Base-by-base conservation (phyloP, 257 asterid species). In the Solanum neorickii region DNA sequence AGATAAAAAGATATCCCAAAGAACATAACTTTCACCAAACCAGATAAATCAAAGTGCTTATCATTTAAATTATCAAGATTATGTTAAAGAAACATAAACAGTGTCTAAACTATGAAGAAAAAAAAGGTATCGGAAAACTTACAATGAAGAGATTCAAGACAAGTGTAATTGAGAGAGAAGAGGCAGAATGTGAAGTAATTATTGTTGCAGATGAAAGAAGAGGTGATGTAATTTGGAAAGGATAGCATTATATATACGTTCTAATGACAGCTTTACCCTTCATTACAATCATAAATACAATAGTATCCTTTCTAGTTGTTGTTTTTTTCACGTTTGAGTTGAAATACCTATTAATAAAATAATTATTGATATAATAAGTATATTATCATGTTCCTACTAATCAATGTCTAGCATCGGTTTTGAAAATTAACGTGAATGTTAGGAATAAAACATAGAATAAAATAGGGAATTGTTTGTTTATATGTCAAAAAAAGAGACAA, bases 201-300 rank as follows among this genome's bases (percentile, higher is more conserved):
- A 47, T 47, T 77, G 62, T 15, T 8, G 68, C 68, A 47, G 42
- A 12, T 39, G 85, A 14, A 78, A 16, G 5, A 27, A 46, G 66
- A 27, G 27, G 66, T 27, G 11, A 8, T 4, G 27, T 39, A 15
- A n/a, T 20, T 16, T 21, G 27, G 35, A 13, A 4, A 15, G 66
- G 49, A n/a, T 35, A 20, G 62, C 11, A 0, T 62, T 52, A 41
- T 75, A 86, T 52, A 56, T 23, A 59, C 15, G 18, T 65, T 62
- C 85, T 31, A 86, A 77, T 76, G 86, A 86, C 88, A 46, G 4
- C 41, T 25, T 86, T 86, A 15, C 88, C 88, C 88, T 76, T 86
- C 56, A 16, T 16, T 59, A 12, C 3, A 11, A 11, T 72, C 25
- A 68, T 49, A 56, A 60, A 49, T 46, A 44, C 82, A 66, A 15